Evolutionary conservation across 805 yeast genomes (phyloP), one percentile per base, ranked within the genome.

Genomic region (Hanseniaspora guilliermondii): DNA sequence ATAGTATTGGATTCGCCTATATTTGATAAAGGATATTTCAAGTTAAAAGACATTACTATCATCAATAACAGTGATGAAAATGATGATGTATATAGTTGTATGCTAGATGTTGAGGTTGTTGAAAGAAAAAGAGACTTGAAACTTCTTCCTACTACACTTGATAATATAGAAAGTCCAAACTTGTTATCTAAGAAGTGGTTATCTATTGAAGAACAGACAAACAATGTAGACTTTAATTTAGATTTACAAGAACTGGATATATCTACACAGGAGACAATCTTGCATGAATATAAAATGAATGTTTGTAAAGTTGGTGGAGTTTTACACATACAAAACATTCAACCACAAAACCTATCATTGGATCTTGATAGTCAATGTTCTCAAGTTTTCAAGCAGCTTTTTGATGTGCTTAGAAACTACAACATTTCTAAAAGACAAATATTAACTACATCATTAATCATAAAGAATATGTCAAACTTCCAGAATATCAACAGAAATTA

Each of bases 1-100:
- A 70, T 91, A 60, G 97, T 91, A 2, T 71, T 93, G 30, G 96
- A 93, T 66, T 87, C 94, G 1, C 95, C 96, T 0, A 82, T 87
- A 57, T 93, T 91, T 69, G 70, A 69, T 33, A 71, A 76, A 46
- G 80, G 78, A 38, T 55, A 27, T 33, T 55, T 55, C 24, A 32
- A 45, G 16, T 36, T 55, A 19, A 49, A 25, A 16, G 36, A 42
- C 2, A n/a, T 55, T 9, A 25, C 45, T 5, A 69, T 65, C 52
- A 65, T 83, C 44, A 69, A 67, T 8, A 69, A 81, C 0, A 57
- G 59, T 14, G 61, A 59, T 0, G 56, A 59, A 2, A 73, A 71
- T 52, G 88, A 79, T 61, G 89, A 83, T 57, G 95, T 88, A 0
- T 79, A 77, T 60, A 87, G 83, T 60, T 69, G 85, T 58, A 74